Evolutionary conservation across 2,329 filamentous ascomycete species (phyloP), one percentile per base, ranked within the genome.

Genomic region (Botrytis aclada): DNA sequence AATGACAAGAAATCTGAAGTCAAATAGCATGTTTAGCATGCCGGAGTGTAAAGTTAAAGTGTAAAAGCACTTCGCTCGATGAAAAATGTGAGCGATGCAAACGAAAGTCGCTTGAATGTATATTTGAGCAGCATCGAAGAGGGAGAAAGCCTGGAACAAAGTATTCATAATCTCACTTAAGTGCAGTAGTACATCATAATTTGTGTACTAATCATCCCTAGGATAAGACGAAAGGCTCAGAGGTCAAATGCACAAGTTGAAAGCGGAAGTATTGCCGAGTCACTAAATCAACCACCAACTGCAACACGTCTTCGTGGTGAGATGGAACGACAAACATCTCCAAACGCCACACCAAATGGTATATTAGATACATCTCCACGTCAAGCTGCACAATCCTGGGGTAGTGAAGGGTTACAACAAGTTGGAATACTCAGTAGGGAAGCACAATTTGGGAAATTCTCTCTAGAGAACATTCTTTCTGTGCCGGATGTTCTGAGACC

Each of bases 11-110:
- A 4, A 39, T 5, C 7, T 62, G 2, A 25, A 71, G 69, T 14
- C 69, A 72, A 45, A 78, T 77, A 72, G 82, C 83, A 37, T 84
- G 82, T 73, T 78, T 83, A 14, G 75, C 79, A 73, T 84, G 83
- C 71, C 78, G 83, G 61, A 81, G 77, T 32, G 80, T 83, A 25
- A 84, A 84, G 74, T 82, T 83, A 80, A 83, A 81, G 71, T 84
- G 83, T 72, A 76, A 74, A 22, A 73, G 77, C 12, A 77, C 75
- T 25, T 72, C 71, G 25, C 74, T 74, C 43, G 75, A 73, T n/a
- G 71, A 75, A 10, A 78, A 69, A 25, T 84, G 83, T 71, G 80
- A 81, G 60, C 80, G 83, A 10, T 84, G 83, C 73, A 75, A 74
- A 20, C 79, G 82, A 37, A 83, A 83, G 71, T 81, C 81, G 3